Conservation (phyloP, 805 yeast species). For the Kodamaea neixiangensis region DNA sequence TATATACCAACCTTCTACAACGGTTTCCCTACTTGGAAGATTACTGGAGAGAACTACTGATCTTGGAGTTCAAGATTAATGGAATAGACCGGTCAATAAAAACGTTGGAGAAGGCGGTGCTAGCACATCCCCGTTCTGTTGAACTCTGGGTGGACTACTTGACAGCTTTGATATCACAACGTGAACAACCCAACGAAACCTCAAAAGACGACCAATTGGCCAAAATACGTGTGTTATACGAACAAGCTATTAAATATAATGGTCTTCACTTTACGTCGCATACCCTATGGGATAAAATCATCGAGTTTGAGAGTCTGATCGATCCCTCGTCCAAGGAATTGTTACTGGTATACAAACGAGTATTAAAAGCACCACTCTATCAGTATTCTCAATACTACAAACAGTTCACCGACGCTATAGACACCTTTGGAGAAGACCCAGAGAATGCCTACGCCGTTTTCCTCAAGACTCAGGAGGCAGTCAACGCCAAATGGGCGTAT, state of each 20-base stretch:
- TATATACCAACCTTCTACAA: conserved; percentile 38
- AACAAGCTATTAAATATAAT: conserved; percentile 48
- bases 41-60: conserved; percentile 64
- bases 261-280: conserved; percentile 80
- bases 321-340: conserved; percentile 35
- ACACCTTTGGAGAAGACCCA: conserved; percentile 15
- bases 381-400: conserved; percentile 80
- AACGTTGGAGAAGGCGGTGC: conserved; percentile 46
- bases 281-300: conserved; percentile 76
- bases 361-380: conserved; percentile 70
- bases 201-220: conserved; percentile 21
- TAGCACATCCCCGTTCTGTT: conserved; percentile 56
- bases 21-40: conserved; percentile 60
- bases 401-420: conserved; percentile 37
- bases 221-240: conserved; percentile 47
- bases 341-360: conserved; percentile 42
- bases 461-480: conserved; percentile 49
- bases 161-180: conserved; percentile 46
- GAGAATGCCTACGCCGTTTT: conserved; percentile 49
- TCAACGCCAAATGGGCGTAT: conserved; percentile 65
- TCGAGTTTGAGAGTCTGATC: conserved; percentile 56
- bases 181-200: background rate
- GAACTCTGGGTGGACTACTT: conserved; percentile 71
- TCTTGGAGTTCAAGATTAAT: conserved; percentile 54
- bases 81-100: conserved; percentile 55